Conservation (phyloP, 139 green algal species). For the Picochlorum costavermella region DNA sequence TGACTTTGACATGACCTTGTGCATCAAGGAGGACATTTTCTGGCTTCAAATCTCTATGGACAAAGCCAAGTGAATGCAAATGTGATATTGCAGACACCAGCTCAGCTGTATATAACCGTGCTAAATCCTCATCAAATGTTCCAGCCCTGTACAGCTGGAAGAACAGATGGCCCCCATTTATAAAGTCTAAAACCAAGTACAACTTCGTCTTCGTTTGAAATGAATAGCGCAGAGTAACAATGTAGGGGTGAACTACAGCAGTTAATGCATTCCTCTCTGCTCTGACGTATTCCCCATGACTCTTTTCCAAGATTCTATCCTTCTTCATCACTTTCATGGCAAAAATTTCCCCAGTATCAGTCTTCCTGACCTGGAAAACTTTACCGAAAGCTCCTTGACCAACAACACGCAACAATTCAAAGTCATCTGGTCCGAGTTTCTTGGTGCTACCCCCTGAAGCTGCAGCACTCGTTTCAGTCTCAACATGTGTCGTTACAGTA, state of each 20-base stretch:
- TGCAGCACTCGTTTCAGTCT: background rate
- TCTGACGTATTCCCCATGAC: conserved; percentile 85
- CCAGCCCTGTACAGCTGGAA: conserved; percentile 92
- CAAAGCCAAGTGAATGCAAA: conserved; percentile 77
- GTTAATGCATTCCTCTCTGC: conserved; percentile 90
- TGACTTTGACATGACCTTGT: conserved; percentile 89
- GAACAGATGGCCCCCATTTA: conserved; percentile 98
- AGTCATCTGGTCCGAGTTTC: conserved; percentile 67
- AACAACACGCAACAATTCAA: conserved; percentile 88
- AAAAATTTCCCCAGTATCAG: conserved; percentile 53
- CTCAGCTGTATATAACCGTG: conserved; percentile 88
- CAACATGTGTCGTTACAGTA: conserved; percentile 7
- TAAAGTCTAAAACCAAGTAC: conserved; percentile 96
- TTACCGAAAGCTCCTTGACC: conserved; percentile 97
- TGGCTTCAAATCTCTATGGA: conserved; percentile 69
- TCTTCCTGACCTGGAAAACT: conserved; percentile 71
- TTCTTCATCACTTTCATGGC: conserved; percentile 97
- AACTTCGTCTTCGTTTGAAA: conserved; percentile 93
- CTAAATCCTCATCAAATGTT: conserved; percentile 77
- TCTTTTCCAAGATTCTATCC: conserved; percentile 78
- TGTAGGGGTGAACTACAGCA: conserved; percentile 87
- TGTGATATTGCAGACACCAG: conserved; percentile 87
- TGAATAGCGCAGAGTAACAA: conserved; percentile 86
- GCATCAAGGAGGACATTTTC: conserved; percentile 94
- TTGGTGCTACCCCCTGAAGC: conserved; percentile 6